phyloP scores from a whole-genome alignment of 2,329 filamentous ascomycete genomes.

The Coniochaeta sp. region DNA sequence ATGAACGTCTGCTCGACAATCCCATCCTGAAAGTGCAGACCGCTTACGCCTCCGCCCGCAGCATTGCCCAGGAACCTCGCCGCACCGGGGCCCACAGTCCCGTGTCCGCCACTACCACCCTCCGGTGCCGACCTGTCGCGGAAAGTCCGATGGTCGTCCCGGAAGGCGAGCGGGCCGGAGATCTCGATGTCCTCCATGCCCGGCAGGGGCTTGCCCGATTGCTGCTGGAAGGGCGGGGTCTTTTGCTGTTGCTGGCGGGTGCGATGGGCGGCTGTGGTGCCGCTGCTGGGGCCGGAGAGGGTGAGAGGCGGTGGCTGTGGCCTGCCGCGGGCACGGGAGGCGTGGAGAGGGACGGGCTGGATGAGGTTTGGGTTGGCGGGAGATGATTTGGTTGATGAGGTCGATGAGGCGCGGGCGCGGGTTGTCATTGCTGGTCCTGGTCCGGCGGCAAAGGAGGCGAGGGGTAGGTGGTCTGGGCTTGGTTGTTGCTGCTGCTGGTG shows the following conservation, averaged over 20 bases:
- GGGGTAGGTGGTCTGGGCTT: neutral
- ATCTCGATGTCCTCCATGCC: conserved; percentile 5
- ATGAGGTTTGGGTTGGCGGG: neutral
- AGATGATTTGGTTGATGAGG: neutral
- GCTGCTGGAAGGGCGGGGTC: neutral
- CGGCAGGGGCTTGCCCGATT: conserved; percentile 8
- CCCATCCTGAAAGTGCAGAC: neutral
- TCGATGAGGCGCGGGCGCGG: neutral
- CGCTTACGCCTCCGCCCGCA: neutral
- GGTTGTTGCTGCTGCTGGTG: neutral
- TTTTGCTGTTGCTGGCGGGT: neutral
- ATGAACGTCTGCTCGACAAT: neutral
- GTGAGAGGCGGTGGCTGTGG: neutral
- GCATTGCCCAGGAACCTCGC: neutral
- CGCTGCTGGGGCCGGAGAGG: neutral
- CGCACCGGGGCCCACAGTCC: neutral
- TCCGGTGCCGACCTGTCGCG: neutral
- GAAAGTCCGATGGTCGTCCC: neutral
- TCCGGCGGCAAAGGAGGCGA: neutral
- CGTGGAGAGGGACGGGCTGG: neutral
- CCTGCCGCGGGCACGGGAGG: neutral
- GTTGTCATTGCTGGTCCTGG: neutral
- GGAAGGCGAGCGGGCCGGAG: neutral
- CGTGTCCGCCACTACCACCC: neutral
- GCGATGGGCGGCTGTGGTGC: neutral